Evolutionary conservation across 2,329 filamentous ascomycete genomes (phyloP), one percentile per base, ranked within the genome.

Genomic region (Geosmithia putterillii): DNA sequence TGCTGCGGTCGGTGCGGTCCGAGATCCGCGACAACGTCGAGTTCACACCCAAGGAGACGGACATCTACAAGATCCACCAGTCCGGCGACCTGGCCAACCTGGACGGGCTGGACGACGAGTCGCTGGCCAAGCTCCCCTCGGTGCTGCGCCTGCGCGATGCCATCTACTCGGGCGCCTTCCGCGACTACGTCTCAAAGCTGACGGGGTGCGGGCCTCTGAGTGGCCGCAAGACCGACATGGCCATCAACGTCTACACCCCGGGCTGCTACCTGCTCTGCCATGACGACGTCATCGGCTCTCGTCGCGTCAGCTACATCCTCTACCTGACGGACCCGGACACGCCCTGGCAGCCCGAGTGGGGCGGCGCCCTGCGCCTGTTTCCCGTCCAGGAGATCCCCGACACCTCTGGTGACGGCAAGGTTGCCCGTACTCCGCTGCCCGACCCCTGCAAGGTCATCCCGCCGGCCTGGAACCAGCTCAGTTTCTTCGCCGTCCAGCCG

Each of bases 21-120:
- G 92, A 98, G 67, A 90, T 96, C 62, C 82, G 83, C 62, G 74
- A 83, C 52, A 89, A 95, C 58, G 85, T 98, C 52, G 81, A 86
- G 52, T 98, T 98, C 67, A 95, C 92, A 12, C 89, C 89, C 54
- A 98, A 98, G 64, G 92, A 98, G 65, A 98, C 92, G 40, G 92
- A 98, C 62, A 98, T 98, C 54, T 98, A 98, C 76, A 95, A 94
- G 66, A 96, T 98, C 58, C 89, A 95, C 73, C 92, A 98, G 69
- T 96, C 90, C 4, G 92, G 92, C 51, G 92, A 98, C 61, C 75
- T 98, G 28, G 92, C 92, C 40, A 98, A 98, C 64, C 79, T 98
- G 46, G 90, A 95, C 63, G 92, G 92, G 20, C 76, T 98, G 38
- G 86, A 94, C 48, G 82, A 94, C 58, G 80, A 81, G 7, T 88